phyloP scores from a whole-genome alignment of 2,329 filamentous ascomycete species.

The Cladosporium phlei region DNA sequence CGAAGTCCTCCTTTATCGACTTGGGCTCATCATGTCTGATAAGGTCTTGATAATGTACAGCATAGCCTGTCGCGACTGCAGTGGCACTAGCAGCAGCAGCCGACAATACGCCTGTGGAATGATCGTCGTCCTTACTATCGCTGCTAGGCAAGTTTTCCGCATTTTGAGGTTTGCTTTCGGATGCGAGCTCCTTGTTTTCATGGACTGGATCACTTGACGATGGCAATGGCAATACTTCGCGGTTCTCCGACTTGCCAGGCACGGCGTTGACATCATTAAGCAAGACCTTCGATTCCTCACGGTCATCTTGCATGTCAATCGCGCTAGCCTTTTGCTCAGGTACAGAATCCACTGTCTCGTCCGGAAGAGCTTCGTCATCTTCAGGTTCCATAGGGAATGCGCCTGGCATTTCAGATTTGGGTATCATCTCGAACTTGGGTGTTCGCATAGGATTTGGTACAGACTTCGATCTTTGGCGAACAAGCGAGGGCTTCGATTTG shows the following conservation, averaged over 20 bases:
- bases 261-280: not conserved
- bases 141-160: too few species aligned
- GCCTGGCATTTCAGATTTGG: constrained; percentile 15
- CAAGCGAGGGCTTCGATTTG: constrained; percentile 16
- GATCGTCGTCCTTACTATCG: too few species aligned
- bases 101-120: not conserved
- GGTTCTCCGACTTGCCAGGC: not conserved
- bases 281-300: constrained; percentile 3
- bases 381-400: constrained; percentile 15
- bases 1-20: not conserved
- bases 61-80: not conserved
- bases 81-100: constrained; percentile 1
- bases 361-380: not conserved
- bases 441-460: constrained; percentile 20
- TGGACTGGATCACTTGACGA: too few species aligned
- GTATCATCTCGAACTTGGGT: constrained; percentile 15
- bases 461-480: constrained; percentile 23
- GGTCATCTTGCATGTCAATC: not conserved
- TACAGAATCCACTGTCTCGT: not conserved
- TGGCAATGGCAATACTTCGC: not conserved
- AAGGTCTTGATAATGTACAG: too few species aligned
- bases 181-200: too few species aligned
- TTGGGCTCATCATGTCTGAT: not conserved
- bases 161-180: too few species aligned
- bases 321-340: constrained; percentile 2